Evolutionary conservation across 495 filamentous ascomycete genomes (phyloP), one percentile per base, ranked within the genome.

Genomic region (Thozetella sp.): DNA sequence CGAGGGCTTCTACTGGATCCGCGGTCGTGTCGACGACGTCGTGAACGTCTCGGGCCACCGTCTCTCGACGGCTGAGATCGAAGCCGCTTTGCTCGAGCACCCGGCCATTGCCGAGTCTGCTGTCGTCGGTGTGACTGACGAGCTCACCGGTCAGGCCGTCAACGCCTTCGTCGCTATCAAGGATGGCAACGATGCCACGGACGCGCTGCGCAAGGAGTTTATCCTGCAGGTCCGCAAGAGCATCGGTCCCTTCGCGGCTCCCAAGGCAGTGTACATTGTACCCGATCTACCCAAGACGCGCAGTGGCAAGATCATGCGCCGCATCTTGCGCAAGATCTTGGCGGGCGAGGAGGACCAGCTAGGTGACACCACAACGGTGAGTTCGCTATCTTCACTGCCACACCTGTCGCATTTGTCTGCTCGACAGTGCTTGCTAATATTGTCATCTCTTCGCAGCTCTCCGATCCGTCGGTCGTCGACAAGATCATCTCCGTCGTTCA

Each of bases 1-100:
- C 76, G 96, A 99, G 64, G 95, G 95, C 54, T 98, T 98, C 81
- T 98, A 98, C 85, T 98, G 96, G 96, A 98, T 99, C 75, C 93
- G 96, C 58, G 96, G 95, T 52, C 92, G 95, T 78, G 95, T 98
- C 25, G 95, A 99, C 70, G 95, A 99, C 66, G 95, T 98, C 57
- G 94, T 99, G 70, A 99, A 98, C 72, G 95, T 99, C 53, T 93
- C 89, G 60, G 95, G 95, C 26, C 96, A 99, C 72, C 88, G 95
- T 72, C 82, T 99, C 48, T 97, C 94, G 13, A 99, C 96, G 19
- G 95, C 95, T 50, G 95, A 99, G 76, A 98, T 99, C 61, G 95
- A 99, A 76, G 95, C 95, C 26, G 95, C 95, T 20, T 84, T 99
- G 40, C 86, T 99, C 61, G 95, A 98, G 81, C 92, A 97, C 71